Evolutionary conservation across 1,284 basidiomycete species (phyloP), one percentile per base, ranked within the genome.

Genomic region (Cutaneotrichosporon cutaneum): DNA sequence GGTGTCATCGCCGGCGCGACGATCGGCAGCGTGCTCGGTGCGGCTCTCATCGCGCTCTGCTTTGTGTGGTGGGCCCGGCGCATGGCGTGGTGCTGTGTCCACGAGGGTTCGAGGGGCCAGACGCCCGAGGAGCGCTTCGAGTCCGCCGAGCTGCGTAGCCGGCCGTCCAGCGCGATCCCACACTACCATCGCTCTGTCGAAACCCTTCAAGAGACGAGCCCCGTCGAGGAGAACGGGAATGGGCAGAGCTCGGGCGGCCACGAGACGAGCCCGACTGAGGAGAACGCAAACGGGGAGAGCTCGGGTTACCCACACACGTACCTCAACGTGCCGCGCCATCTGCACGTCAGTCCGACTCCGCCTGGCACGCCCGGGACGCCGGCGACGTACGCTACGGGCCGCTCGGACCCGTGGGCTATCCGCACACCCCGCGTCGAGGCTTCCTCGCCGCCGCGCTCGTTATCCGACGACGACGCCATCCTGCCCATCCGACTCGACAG

Each of bases 61-160:
- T n/a, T 42, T 16, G 14, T 51, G 9, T 58, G 48, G 47, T 58
- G 22, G 10, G 27, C 35, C 35, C 47, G 47, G 2, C 32, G 56
- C 24, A 52, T 27, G 22, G 56, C 50, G 14, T 51, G 56, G 32
- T 58, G 56, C 27, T 39, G 39, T 3, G 56, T 51, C 48, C 35
- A 24, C 7, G 10, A 21, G 18, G 44, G 55, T 10, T 32, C 55
- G 2, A 33, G 45, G 22, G 39, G 18, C 18, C 39, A 42, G 6
- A 50, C 55, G 21, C 55, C 55, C 33, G 30, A 18, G 55, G 35
- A 18, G 45, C 44, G 13, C 7, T 30, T 33, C 44, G 55, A 18
- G 21, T 5, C 14, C 22, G n/a, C 45, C 4, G n/a, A 16, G 22
- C 33, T 7, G 45, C 44, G 13, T 16, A 24, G 11, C 9, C 45